Base-by-base conservation (phyloP, 352 stramenopile species). In the Plasmopara halstedii region DNA sequence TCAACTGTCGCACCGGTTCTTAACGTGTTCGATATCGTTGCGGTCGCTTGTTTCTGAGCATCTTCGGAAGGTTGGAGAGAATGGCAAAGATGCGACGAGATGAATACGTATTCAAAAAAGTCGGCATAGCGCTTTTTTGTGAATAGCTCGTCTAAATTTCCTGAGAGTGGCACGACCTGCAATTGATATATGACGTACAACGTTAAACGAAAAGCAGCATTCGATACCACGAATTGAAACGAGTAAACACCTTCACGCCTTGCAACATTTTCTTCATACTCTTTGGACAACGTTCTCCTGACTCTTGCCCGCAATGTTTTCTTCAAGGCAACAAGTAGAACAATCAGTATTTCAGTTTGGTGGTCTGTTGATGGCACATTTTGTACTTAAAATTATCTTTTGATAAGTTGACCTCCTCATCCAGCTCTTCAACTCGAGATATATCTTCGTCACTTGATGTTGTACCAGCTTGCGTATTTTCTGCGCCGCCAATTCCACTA, bases 401-500 rank as follows among this genome's bases (percentile, higher is more conserved):
- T 34, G 55, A 22, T 43, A 73, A 42, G 1, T 56, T 42, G 8
- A 23, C 40, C 14, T 58, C 50, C 9, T 55, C 64, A 5, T 53
- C 31, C 0, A 75, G 38, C 25, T 78, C 64, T 45, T 66, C 52
- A 11, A 74, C 63, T 15, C 50, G 53, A 32, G 39, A 26, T 10
- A 4, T 9, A 33, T 27, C n/a, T 17, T 44, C 42, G 15, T 43
- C 23, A 29, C 35, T 45, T 56, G 22, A 21, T 46, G 53, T 13
- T 10, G 53, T 46, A 8, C 55, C 49, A 27, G 25, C 25, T 29
- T 29, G 25, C 1, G 25, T 6, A 2, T 4, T 10, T 10, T 67
- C 61, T n/a, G 53, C 54, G 35, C 86, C 67, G 26, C 82, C 68
- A 33, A 93, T 86, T n/a, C 81, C 81, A 23, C 81, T 93, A 64